Base-by-base conservation (phyloP, 73 alveolate species). In the Paraurostyla sp. region DNA sequence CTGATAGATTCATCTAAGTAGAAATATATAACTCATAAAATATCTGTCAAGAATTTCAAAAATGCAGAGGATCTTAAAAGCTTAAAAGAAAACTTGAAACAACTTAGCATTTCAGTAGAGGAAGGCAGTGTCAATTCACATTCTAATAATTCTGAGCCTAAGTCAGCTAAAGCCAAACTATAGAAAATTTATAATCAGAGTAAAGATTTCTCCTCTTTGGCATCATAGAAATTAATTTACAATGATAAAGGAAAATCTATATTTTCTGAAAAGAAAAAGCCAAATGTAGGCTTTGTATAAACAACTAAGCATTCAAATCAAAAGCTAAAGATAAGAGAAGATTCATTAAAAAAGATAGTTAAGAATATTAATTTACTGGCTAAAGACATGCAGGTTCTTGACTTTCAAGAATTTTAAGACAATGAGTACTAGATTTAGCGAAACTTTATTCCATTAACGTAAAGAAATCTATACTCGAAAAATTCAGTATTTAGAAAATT, bases 31-130 rank as follows among this genome's bases (percentile, higher is more conserved):
- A 45, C 50, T 60, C 6, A 11, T 27, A 60, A 32, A 60, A 29
- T 60, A 27, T 60, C 78, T 11, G 50, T 33, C 6, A 30, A 60
- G 32, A 50, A 60, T 33, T 60, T 60, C 32, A 32, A 60, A 32
- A 33, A 60, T 60, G 23, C 78, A 50, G 7, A 4, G 23, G 9
- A 60, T 2, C 13, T 60, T 16, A 60, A 60, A 60, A 4, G 23
- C 23, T 33, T 60, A 27, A 60, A 27, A 25, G 78, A 60, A 60
- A 60, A 33, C 32, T 23, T 60, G 25, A 25, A 27, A 7, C 50
- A 60, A 29, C 32, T 60, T 7, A 60, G 78, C 23, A 60, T 60
- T 30, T 60, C 78, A 9, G 78, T 60, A 16, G 78, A 60, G 50
- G 78, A 60, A 13, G 78, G 78, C 6, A 60, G 78, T 60, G 25